Evolutionary conservation across 495 filamentous ascomycete species (phyloP), one percentile per base, ranked within the genome.

Genomic region (Lepraria neglecta): DNA sequence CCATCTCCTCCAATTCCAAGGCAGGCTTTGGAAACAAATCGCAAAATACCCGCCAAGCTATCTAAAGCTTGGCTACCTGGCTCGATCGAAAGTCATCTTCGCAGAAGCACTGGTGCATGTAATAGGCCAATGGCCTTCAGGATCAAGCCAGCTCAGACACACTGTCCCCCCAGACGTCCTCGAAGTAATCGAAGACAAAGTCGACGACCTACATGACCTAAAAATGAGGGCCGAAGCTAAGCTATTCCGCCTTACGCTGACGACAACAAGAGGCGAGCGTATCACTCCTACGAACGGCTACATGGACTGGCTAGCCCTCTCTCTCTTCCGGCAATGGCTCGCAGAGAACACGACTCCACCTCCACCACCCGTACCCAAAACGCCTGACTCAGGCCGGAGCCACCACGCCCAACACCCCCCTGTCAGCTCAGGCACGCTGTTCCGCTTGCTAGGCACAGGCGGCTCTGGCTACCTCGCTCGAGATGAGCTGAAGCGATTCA

Each of bases 1-100:
- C 75, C 91, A 97, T 71, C 76, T 97, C 4, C 77, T 97, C 2
- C 90, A 91, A 59, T 97, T 96, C 72, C 89, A 91, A 62, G 87
- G 85, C 31, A 80, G 89, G 17, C 80, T 96, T 0, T 95, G 90
- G 84, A 92, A 92, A 70, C 91, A 96, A 68, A 94, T 96, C 60
- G 89, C 90, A 43, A 95, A 95, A 72, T 96, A 96, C 70, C 91
- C 91, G 19, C 88, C 92, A 17, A 87, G 82, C 68, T 97, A 97
- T 69, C 82, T 97, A 14, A 91, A 91, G 51, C 80, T 97, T 4
- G 91, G 91, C 24, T 95, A 91, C 67, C 76, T 95, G 21, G 87
- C 90, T 6, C 84, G 90, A 45, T 88, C 84, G 60, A 88, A 89
- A 64, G 85, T 89, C 58, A 95, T 96, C 63, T 96, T 95, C 71